Evolutionary conservation across 768 basidiomycete species (phyloP), one percentile per base, ranked within the genome.

Genomic region (Phylloporus sp.): DNA sequence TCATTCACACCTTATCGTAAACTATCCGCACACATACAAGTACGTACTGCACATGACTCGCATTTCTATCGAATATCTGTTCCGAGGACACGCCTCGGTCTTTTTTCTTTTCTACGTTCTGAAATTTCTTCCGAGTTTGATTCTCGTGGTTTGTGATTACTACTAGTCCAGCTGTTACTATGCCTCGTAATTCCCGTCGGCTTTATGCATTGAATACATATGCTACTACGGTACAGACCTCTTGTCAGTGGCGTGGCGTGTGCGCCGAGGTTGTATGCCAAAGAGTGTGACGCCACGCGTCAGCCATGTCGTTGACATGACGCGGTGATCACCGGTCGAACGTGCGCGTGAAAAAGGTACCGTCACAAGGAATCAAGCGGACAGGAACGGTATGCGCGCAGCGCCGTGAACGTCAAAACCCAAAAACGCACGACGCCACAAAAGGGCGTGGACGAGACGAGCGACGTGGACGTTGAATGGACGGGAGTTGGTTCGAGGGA

Each of bases 31-130:
- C 59, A 42, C n/a, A n/a, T n/a, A n/a, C n/a, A n/a, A n/a, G 55
- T 60, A 65, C 58, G 48, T 54, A 63, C 40, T 57, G 62, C 53
- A 63, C 58, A 65, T 60, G 63, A 52, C 41, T 29, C 24, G 46
- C 47, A 64, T 58, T 62, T 63, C 63, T 63, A 63, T 56, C 44
- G 32, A 49, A 57, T 52, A 50, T 51, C 23, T 41, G n/a, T n/a
- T 33, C 39, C 44, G 53, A 49, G 52, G 52, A 39, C 14, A 44
- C 43, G 20, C 22, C 23, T n/a, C 10, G 10, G 37, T 4, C 22
- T 34, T 28, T 15, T 23, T 17, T 27, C n/a, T 38, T 27, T 20
- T 24, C 23, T 29, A n/a, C 38, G 6, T 41, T 27, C 4, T 27
- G 27, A 27, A 27, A 9, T 11, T 29, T 17, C n/a, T n/a, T n/a